Percentiles rank a stretch among this genome's conserved stretches.
phyloP scores from a whole-genome alignment of 345 rosid species.

The Syzygium jambos region DNA sequence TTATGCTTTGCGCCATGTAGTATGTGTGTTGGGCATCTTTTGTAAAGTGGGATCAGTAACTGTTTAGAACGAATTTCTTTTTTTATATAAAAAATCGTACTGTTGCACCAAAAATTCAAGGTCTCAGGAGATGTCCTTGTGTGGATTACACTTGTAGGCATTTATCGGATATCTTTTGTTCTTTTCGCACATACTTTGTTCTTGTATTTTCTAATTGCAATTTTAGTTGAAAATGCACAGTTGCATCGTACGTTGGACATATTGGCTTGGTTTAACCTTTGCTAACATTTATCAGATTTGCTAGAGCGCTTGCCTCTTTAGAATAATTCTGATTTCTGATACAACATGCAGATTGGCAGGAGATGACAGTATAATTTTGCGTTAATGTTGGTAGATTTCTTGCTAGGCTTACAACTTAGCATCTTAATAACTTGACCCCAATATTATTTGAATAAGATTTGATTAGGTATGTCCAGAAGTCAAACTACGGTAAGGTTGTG shows the following conservation, averaged over 20 bases:
- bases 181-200: not conserved
- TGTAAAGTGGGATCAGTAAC: not conserved
- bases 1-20: not conserved
- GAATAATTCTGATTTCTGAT: not conserved
- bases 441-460: not conserved
- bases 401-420: not conserved
- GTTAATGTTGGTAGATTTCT: not conserved
- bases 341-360: not conserved
- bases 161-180: not conserved
- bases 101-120: not conserved
- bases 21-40: not conserved
- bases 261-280: not conserved
- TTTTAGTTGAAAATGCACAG: not conserved
- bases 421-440: not conserved
- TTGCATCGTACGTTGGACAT: not conserved
- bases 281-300: not conserved
- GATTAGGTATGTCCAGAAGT: not conserved
- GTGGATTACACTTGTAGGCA: not conserved
- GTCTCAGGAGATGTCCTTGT: not conserved
- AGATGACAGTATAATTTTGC: not conserved
- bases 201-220: not conserved
- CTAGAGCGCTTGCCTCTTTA: not conserved
- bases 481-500: not conserved
- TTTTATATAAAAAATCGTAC: not conserved
- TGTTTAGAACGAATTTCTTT: not conserved